Evolutionary conservation across 768 basidiomycete species (phyloP), one percentile per base, ranked within the genome.

Genomic region (Lepiota brunneoincarnata): DNA sequence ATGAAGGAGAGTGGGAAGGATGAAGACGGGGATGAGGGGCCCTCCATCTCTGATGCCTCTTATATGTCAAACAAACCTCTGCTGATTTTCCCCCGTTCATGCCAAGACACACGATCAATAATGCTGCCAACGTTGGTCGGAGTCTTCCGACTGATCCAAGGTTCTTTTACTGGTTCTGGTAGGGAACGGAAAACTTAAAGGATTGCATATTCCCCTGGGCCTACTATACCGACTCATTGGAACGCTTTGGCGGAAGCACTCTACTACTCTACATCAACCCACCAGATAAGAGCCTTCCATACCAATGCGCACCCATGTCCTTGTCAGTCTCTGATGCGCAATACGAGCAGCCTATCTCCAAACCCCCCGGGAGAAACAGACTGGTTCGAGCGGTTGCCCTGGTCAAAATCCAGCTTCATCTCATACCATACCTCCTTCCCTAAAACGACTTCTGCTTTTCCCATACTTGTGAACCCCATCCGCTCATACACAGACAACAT

Each of bases 401-500:
- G 35, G 35, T 26, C 26, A 46, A 17, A 20, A 45, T 26, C 44
- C 39, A 45, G 21, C 37, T 31, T 31, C 51, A 53, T 53, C 24
- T 53, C 51, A 18, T 45, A 53, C 51, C 51, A 53, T 18, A 28
- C 51, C 6, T 45, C 43, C 3, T 53, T 45, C 18, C 51, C 51
- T 9, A 53, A 24, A 10, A 17, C 20, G n/a, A 53, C 36, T 17
- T 53, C 51, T 3, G 51, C 51, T 35, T 15, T 26, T 15, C 43
- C 51, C 12, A 53, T n/a, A n/a, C 20, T 46, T 43, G 3, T 45
- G 17, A 45, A 35, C 4, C 51, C 51, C 23, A 53, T 1, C 4
- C 12, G 18, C 24, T 53, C 43, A 39, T 53, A 53, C 35, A 45
- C 36, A 23, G 51, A 35, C 9, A 53, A 10, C 21, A 45, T 11